Evolutionary conservation across 495 filamentous ascomycete genomes (phyloP), one percentile per base, ranked within the genome.

Genomic region (Rhypophila decipiens): DNA sequence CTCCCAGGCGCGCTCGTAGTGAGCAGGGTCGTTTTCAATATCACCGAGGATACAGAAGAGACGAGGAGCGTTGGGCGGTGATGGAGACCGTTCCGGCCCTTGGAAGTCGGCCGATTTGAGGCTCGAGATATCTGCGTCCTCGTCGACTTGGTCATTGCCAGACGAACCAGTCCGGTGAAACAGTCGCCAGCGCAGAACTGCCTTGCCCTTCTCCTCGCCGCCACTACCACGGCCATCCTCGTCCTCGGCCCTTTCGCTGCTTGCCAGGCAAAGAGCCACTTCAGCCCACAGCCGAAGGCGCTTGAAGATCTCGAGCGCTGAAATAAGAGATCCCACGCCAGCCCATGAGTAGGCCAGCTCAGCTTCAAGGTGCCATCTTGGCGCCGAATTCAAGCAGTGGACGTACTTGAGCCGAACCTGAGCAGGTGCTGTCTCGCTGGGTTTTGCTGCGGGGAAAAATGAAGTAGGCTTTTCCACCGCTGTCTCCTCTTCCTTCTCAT

Each of bases 281-380:
- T 99, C 93, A 9, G 93, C 86, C 90, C 91, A 97, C 68, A 99
- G 84, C 39, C 91, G 83, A 10, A 99, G 73, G 3, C 93, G 78
- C 67, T 95, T 90, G 67, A 96, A 99, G 56, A 99, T 97, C 42
- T 96, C 93, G 10, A 99, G 75, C 1, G 93, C 93, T 0, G 91
- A 90, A 1, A 87, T 78, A 7, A 99, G 72, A 39, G 87, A 90
- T 19, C 93, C 93, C 1, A 96, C 77, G 19, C 78, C 77, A 15
- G 88, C 84, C 93, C 93, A 99, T 4, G 88, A 82, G 45, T 86
- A 82, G 4, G 94, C 93, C 8, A 99, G 76, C 61, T 97, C 94
- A 0, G 89, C 82, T 62, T 99, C 93, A 4, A 99, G 78, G 52
- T 88, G 85, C 93, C 93, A 99, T 4, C 91, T 71, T 0, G 88